phyloP scores from a whole-genome alignment of 805 yeast species.

The Lipomyces sp. region DNA sequence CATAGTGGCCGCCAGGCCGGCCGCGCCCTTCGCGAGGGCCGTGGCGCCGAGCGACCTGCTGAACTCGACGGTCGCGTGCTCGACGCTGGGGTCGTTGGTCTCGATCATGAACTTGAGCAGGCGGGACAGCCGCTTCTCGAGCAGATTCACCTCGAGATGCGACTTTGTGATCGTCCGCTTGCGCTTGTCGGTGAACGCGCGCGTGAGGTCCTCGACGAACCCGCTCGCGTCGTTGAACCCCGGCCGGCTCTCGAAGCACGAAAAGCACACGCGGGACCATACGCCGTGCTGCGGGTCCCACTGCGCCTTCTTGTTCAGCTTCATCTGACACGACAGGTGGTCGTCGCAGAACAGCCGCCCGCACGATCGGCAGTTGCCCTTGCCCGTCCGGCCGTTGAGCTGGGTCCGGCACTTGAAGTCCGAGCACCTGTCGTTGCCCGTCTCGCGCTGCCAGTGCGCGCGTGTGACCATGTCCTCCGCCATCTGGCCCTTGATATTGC shows the following conservation, averaged over 20 bases:
- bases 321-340: constrained; percentile 57
- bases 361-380: constrained; percentile 71
- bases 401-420: constrained; percentile 42
- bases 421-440: constrained; percentile 46
- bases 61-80: constrained; percentile 27
- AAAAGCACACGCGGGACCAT: constrained; percentile 70
- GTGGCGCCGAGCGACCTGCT: constrained; percentile 30
- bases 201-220: constrained; percentile 45
- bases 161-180: constrained; percentile 46
- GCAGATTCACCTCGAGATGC: constrained; percentile 52
- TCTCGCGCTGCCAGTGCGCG: constrained; percentile 57
- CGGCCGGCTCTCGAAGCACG: constrained; percentile 56
- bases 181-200: constrained; percentile 45
- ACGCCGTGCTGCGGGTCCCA: constrained; percentile 51
- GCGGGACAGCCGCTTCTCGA: constrained; percentile 54
- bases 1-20: constrained; percentile 14
- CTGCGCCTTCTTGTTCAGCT: constrained; percentile 48
- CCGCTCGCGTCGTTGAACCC: constrained; percentile 51
- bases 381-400: constrained; percentile 53
- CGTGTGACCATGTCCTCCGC: constrained; percentile 43
- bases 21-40: constrained; percentile 32
- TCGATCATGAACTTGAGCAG: constrained; percentile 17
- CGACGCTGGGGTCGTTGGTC: constrained; percentile 31
- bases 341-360: constrained; percentile 65
- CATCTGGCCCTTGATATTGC: neutral